Evolutionary conservation across 768 basidiomycete genomes (phyloP).

Genomic region (Auricularia sp.): DNA sequence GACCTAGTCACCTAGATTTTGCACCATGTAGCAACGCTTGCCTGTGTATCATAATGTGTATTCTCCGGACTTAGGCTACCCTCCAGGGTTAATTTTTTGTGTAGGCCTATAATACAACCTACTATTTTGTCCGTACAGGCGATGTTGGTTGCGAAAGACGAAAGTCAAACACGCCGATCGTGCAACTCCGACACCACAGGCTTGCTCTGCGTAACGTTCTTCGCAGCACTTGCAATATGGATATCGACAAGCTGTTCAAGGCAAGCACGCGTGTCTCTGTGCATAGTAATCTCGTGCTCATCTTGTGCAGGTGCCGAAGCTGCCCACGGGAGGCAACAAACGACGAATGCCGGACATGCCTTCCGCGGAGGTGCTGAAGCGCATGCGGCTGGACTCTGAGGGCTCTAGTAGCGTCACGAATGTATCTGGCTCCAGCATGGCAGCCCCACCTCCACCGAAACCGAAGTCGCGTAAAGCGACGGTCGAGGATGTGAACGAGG

Average conservation of each 20-base stretch:
- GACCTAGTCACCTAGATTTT: no score
- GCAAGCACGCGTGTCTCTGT: conserved; percentile 3
- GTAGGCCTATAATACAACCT: no score
- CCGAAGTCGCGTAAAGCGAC: conserved; percentile 2
- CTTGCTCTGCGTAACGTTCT: no score
- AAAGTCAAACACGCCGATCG: background rate
- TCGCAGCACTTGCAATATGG: conserved; percentile 10
- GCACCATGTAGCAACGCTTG: no score
- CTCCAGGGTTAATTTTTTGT: no score
- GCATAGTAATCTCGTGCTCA: background rate
- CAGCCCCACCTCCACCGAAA: background rate
- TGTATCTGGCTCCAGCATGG: background rate
- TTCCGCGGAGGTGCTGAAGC: conserved; percentile 74
- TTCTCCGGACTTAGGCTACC: no score
- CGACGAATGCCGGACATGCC: conserved; percentile 69
- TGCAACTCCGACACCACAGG: background rate
- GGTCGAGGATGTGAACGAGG: conserved; percentile 23
- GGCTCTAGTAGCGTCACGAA: conserved; percentile 7
- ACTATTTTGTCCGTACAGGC: no score
- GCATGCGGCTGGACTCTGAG: conserved; percentile 49
- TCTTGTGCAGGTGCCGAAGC: conserved; percentile 47
- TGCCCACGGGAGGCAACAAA: conserved; percentile 55
- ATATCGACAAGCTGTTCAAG: conserved; percentile 22
- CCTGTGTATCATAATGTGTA: no score
- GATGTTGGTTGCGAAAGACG: no score